Evolutionary conservation across 108 stramenopile species (phyloP), one percentile per base, ranked within the genome.

Genomic region (Tribonema minus): DNA sequence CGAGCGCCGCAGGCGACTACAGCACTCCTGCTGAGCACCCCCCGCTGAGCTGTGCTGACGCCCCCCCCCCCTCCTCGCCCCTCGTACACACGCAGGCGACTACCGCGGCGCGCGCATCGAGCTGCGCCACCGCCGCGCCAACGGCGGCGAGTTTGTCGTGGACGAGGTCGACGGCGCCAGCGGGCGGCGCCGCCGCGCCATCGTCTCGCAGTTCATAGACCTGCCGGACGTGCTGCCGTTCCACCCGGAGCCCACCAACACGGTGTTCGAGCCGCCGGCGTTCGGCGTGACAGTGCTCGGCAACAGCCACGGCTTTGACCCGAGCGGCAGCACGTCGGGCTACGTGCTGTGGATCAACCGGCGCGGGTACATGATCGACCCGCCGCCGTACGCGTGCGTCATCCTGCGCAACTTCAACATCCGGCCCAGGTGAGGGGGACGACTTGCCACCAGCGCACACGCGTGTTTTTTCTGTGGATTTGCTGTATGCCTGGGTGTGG

Each of bases 281-380:
- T 96, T 96, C 71, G 93, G 93, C 15, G 90, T 94, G 2, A 96
- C 95, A 6, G 92, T 93, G 25, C 83, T 96, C 20, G 93, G 95
- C 3, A 93, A 92, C 86, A 94, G 93, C 0, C 93, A 94, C 75
- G 93, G 95, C 2, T 96, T 96, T 80, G 95, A 96, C 39, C 88
- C 90, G 63, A 92, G 85, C 70, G 95, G 95, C 0, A 73, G 34
- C n/a, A 90, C 91, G 20, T 90, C 91, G 64, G 95, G 95, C 7
- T 96, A 93, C 84, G 95, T 96, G 27, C 78, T 96, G 26, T 96
- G 93, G 95, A 90, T 96, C n/a, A 94, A 94, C 66, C 89, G 95
- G 1, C 63, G 92, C 33, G 95, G 95, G 7, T 88, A 93, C 23
- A 96, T 96, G 95, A 93, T 96, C 58, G 95, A 96, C 70, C 95